Evolutionary conservation across 768 basidiomycete species (phyloP), one percentile per base, ranked within the genome.

Genomic region (Erythrobasidium yunnanense): DNA sequence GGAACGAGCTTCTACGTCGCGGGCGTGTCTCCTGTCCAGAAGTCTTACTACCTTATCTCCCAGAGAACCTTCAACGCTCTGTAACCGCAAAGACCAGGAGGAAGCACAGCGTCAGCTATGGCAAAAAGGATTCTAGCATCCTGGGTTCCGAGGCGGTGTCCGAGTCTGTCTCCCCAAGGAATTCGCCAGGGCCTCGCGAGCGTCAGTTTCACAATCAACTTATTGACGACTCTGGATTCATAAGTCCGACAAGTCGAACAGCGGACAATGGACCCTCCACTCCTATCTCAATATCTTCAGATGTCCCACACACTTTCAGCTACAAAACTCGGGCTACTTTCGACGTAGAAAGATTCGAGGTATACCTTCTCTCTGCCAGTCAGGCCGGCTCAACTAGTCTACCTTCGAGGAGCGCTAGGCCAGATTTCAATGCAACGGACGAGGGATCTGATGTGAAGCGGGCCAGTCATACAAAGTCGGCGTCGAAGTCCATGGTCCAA

Each of bases 21-120:
- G 63, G 63, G 13, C 30, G 51, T 11, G 27, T 65, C 23, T 17
- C 20, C 13, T 20, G 52, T 7, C 63, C 63, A 15, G 49, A 53
- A n/a, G 17, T 51, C 30, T 35, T 65, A n/a, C n/a, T n/a, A n/a
- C n/a, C n/a, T n/a, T n/a, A n/a, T n/a, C n/a, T n/a, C n/a, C n/a
- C n/a, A n/a, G n/a, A n/a, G n/a, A n/a, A n/a, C n/a, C n/a, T n/a
- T n/a, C n/a, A n/a, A n/a, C n/a, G n/a, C n/a, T n/a, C n/a, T n/a
- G n/a, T n/a, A n/a, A n/a, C n/a, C n/a, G n/a, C n/a, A n/a, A n/a
- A n/a, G n/a, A n/a, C n/a, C n/a, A 42, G 38, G n/a, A 11, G n/a
- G 38, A n/a, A n/a, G 38, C 38, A 42, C 38, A n/a, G 38, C 11
- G n/a, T 11, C 38, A n/a, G 11, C n/a, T 42, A 11, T n/a, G 11